These are phyloP conservation scores for Malassezia japonica DNA, from an alignment of 1,284 basidiomycete genomes.

Conservation along the genomic window DNA sequence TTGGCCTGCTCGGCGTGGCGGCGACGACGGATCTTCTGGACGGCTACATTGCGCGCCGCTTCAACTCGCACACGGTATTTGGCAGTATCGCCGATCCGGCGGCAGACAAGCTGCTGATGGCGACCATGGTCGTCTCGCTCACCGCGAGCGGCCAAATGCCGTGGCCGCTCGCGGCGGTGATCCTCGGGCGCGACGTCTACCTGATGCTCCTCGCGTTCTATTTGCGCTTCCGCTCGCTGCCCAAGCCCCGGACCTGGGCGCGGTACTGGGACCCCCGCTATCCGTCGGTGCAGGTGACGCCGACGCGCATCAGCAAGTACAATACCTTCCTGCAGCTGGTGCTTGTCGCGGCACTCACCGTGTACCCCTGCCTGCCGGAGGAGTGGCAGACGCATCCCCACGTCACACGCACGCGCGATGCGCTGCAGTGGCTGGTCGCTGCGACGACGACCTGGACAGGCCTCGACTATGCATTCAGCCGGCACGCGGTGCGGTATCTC, in stretches of 20 bases:
- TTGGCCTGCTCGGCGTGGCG: conserved; percentile 72
- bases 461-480: conserved; percentile 58
- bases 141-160: conserved; percentile 74
- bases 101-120: conserved; percentile 92
- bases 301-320: conserved; percentile 58
- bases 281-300: conserved; percentile 83
- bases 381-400: conserved; percentile 16
- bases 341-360: conserved; percentile 77
- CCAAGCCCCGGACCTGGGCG: conserved; percentile 75
- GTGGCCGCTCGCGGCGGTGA: conserved; percentile 69
- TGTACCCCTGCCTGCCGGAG: conserved; percentile 65
- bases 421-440: conserved; percentile 66
- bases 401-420: conserved; percentile 4
- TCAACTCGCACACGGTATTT: conserved; percentile 61
- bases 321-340: conserved; percentile 87
- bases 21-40: conserved; percentile 85
- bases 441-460: conserved; percentile 87
- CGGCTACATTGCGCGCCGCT: conserved; percentile 79
- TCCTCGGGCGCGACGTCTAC: conserved; percentile 78
- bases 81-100: conserved; percentile 93
- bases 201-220: conserved; percentile 84
- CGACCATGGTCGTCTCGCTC: conserved; percentile 79
- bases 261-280: conserved; percentile 93
- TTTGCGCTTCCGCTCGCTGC: conserved; percentile 80
- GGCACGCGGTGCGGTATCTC: conserved; percentile 12